Conservation (phyloP, 1,284 basidiomycete genomes). For the Gomphus sp. region DNA sequence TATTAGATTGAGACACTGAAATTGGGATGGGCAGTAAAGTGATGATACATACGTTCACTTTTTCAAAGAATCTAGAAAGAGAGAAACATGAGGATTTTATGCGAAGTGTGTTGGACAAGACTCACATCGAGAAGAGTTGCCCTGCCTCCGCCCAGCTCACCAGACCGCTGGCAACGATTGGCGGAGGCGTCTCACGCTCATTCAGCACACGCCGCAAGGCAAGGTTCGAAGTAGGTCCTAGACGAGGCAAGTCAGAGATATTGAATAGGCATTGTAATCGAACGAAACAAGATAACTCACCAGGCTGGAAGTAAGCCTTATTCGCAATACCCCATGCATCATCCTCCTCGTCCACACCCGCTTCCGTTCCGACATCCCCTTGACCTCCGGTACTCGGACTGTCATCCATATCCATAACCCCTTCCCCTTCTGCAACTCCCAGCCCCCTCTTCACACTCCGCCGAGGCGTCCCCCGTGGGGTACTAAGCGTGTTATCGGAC, state of each 20-base stretch:
- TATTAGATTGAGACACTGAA: too few relatives aligned
- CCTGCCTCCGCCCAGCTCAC: constrained; percentile 26
- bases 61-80: constrained; percentile 15
- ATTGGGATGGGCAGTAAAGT: neutral
- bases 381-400: too few relatives aligned
- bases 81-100: neutral
- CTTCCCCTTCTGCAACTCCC: constrained; percentile 3
- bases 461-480: neutral
- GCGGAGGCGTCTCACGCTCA: constrained; percentile 24
- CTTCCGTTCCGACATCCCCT: constrained; percentile 17
- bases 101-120: constrained; percentile 10
- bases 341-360: neutral
- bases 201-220: constrained; percentile 23
- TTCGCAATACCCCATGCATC: neutral
- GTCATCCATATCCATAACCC: constrained; percentile 5
- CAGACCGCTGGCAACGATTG: constrained; percentile 25
- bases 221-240: constrained; percentile 9
- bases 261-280: too few relatives aligned
- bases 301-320: neutral
- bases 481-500: too few relatives aligned
- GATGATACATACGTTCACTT: constrained; percentile 11
- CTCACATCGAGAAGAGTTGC: constrained; percentile 28
- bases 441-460: neutral
- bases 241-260: too few relatives aligned
- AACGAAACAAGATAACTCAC: neutral